Base-by-base conservation (phyloP, 108 stramenopile genomes). In the Cylindrotheca fusiformis region DNA sequence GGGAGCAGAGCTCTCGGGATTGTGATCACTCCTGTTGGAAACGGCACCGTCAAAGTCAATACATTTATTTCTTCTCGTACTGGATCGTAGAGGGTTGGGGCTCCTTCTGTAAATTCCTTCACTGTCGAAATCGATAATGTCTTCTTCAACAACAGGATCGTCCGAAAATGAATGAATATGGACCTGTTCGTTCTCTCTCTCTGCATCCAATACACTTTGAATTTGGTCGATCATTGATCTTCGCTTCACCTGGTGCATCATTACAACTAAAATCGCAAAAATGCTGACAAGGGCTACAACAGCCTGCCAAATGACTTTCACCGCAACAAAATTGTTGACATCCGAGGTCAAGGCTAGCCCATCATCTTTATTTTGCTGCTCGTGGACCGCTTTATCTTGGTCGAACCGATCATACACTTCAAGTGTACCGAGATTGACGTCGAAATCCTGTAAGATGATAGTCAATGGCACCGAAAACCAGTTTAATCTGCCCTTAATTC, bases 391-490 rank as follows among this genome's bases (percentile, higher is more conserved):
- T 41, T 41, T 14, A 10, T 41, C 36, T 41, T 41, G 36, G 36
- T 41, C 36, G 24, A 64, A 64, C 1, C 75, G 67, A 24, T 64
- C 52, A 14, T 33, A 30, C 41, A 71, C 1, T 52, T 71, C 64
- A 36, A 71, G 26, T 2, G 55, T 58, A 12, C 60, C 67, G 22
- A 57, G 20, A 31, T 19, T n/a, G 12, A 51, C 28, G 28, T 61
- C 55, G 48, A 57, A 55, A 24, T 82, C 67, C 29, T 52, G 63
- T 8, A 88, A 60, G 20, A 69, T 75, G 23, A 90, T 66, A 4
- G 82, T 83, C 2, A 83, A 50, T 12, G 85, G 85, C 10, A 73
- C 50, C 14, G 89, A 88, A 66, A 85, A 82, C 87, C 91, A 96
- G 50, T 84, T 71, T 8, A 84, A 49, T 28, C 87, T 74, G 6